These are phyloP conservation scores for Penicillium goetzii DNA, from an alignment of 495 filamentous ascomycete species.

Conservation along the genomic window DNA sequence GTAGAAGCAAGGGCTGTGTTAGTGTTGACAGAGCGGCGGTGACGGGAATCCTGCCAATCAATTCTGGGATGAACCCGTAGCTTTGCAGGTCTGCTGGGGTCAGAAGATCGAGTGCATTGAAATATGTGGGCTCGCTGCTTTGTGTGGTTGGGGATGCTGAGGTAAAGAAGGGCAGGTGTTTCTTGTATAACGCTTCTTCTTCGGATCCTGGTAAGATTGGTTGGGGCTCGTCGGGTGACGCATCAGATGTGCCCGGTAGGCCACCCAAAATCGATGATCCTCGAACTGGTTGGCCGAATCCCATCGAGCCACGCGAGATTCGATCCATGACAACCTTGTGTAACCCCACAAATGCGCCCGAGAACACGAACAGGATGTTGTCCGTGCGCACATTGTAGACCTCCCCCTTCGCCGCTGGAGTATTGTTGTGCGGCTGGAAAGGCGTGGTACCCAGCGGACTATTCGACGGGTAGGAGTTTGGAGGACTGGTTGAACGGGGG, in stretches of 20 bases:
- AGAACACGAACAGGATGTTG: slow-evolving; percentile 96
- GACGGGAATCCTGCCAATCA: slow-evolving; percentile 88
- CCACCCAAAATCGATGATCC: slow-evolving; percentile 37
- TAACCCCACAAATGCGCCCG: slow-evolving; percentile 91
- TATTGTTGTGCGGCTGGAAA: slow-evolving; percentile 43
- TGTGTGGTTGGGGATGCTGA: slow-evolving; percentile 39
- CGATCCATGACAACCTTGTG: slow-evolving; percentile 87
- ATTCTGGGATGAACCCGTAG: slow-evolving; percentile 93
- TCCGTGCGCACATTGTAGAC: slow-evolving; percentile 89
- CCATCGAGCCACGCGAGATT: slow-evolving; percentile 84
- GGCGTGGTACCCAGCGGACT: slow-evolving; percentile 52
- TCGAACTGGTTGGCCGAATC: slow-evolving; percentile 85
- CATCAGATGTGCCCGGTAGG: slow-evolving; percentile 26
- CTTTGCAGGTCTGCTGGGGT: slow-evolving; percentile 82
- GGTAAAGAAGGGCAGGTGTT: slow-evolving; percentile 69
- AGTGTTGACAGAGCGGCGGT: slow-evolving; percentile 82
- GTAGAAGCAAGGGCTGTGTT: slow-evolving; percentile 73
- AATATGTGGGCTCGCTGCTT: slow-evolving; percentile 51
- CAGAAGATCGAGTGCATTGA: slow-evolving; percentile 81
- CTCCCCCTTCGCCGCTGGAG: slow-evolving; percentile 69
- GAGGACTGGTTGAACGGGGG: slow-evolving; percentile 51
- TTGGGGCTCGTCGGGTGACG: slow-evolving; percentile 47
- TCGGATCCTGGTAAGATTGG: slow-evolving; percentile 55
- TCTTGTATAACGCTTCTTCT: slow-evolving; percentile 65
- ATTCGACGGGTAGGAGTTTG: slow-evolving; percentile 52